Percentiles rank a stretch among this genome's conserved stretches.
phyloP scores from a whole-genome alignment of 352 stramenopile species.

The Phytophthora sojae region DNA sequence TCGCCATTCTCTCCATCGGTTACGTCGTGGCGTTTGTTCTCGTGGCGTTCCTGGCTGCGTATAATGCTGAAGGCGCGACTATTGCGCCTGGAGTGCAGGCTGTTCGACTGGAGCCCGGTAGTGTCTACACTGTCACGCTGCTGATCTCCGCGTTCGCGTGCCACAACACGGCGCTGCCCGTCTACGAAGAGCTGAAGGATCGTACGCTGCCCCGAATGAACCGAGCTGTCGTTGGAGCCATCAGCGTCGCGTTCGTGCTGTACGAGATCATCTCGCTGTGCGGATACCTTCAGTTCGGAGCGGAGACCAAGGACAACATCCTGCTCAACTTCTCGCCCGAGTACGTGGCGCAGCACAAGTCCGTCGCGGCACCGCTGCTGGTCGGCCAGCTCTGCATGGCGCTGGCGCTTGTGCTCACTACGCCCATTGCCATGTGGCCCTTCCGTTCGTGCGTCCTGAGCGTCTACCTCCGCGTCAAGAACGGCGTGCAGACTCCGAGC shows the following conservation, averaged over 20 bases:
- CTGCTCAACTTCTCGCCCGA: constrained; percentile 78
- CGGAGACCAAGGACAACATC: constrained; percentile 74
- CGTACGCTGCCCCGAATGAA: constrained; percentile 71
- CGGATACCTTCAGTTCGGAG: constrained; percentile 78
- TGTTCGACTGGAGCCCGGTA: constrained; percentile 62
- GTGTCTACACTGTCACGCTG: constrained; percentile 79
- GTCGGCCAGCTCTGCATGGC: constrained; percentile 73
- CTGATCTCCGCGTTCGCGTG: constrained; percentile 80
- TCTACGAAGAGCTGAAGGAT: constrained; percentile 78
- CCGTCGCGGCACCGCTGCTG: constrained; percentile 55
- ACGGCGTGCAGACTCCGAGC: constrained; percentile 72
- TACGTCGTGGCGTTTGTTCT: constrained; percentile 77
- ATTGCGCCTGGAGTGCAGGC: constrained; percentile 39
- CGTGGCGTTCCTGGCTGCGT: constrained; percentile 48
- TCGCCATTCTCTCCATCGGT: constrained; percentile 71
- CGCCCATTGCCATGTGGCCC: constrained; percentile 80
- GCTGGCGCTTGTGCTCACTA: constrained; percentile 66
- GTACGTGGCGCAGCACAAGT: constrained; percentile 57
- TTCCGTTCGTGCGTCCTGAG: constrained; percentile 81
- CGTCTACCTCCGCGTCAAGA: constrained; percentile 73
- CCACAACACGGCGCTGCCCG: constrained; percentile 79
- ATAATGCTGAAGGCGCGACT: constrained; percentile 16
- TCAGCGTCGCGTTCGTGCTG: constrained; percentile 68
- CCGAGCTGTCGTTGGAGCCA: constrained; percentile 65
- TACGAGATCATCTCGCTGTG: constrained; percentile 75